phyloP scores from a whole-genome alignment of 345 rosid species.

The Garcia nutans region DNA sequence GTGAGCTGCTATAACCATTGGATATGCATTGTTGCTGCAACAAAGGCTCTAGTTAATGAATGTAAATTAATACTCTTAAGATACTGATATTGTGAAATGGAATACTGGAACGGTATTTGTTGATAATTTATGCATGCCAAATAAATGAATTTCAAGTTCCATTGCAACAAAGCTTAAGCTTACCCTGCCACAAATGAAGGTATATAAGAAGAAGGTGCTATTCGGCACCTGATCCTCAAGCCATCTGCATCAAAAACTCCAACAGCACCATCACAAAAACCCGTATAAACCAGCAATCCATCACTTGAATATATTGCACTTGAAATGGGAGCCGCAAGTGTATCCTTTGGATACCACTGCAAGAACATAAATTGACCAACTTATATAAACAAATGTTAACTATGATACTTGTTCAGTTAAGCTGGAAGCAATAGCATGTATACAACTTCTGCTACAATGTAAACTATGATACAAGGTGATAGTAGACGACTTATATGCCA shows the following conservation, averaged over 20 bases:
- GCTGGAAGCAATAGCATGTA: not conserved
- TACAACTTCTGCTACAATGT: not conserved
- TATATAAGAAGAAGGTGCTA: conserved; percentile 50
- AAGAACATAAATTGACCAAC: not conserved
- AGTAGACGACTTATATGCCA: not conserved
- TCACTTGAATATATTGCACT: conserved; percentile 54
- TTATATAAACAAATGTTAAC: not conserved
- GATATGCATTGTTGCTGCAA: conserved; percentile 34
- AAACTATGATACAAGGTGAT: not conserved
- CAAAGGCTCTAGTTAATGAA: not conserved
- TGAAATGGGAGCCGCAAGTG: conserved; percentile 45
- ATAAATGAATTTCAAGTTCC: not conserved
- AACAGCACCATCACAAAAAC: conserved; percentile 49
- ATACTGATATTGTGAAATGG: not conserved
- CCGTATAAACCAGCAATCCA: conserved; percentile 41
- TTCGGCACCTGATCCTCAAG: conserved; percentile 46
- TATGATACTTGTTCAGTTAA: not conserved
- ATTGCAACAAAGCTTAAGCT: not conserved
- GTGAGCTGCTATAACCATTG: conserved; percentile 59
- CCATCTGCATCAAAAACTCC: conserved; percentile 56
- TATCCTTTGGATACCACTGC: conserved; percentile 57
- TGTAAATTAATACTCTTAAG: not conserved
- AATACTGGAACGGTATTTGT: not conserved
- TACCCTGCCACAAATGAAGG: conserved; percentile 33
- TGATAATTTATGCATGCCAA: not conserved